phyloP scores from a whole-genome alignment of 2,329 filamentous ascomycete genomes.

The Epichloe bromicola region DNA sequence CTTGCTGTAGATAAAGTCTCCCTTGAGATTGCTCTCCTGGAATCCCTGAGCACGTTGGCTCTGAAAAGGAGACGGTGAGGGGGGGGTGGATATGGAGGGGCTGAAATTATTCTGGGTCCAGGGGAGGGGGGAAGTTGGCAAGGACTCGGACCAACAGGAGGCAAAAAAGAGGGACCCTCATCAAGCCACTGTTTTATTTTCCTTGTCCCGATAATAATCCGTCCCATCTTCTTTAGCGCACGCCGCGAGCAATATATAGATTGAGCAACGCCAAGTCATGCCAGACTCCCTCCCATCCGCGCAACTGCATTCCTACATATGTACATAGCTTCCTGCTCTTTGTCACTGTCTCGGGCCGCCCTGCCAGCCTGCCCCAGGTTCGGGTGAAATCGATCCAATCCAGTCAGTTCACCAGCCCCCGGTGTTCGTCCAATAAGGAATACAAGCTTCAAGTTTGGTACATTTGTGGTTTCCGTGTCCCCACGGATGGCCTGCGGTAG shows the following conservation, averaged over 20 bases:
- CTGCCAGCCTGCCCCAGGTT: neutral
- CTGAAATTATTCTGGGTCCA: constrained; percentile 25
- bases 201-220: neutral
- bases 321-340: neutral
- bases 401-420: too few relatives aligned
- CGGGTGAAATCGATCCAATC: neutral
- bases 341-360: neutral
- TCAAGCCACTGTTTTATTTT: neutral
- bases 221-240: too few relatives aligned
- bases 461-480: neutral
- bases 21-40: constrained; percentile 1
- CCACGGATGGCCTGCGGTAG: neutral
- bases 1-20: constrained; percentile 16
- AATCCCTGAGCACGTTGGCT: constrained; percentile 3
- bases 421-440: neutral
- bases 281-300: neutral
- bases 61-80: constrained; percentile 17
- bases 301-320: neutral
- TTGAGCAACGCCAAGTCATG: neutral
- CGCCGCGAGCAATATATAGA: too few relatives aligned
- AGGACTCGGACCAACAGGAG: neutral
- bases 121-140: constrained; percentile 6
- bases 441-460: neutral
- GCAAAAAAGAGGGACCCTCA: neutral
- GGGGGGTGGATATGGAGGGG: constrained; percentile 19